Percentiles rank a stretch among this genome's conserved stretches.
Evolutionary conservation across 768 basidiomycete genomes (phyloP).

Genomic region (Trametes sanguinea): DNA sequence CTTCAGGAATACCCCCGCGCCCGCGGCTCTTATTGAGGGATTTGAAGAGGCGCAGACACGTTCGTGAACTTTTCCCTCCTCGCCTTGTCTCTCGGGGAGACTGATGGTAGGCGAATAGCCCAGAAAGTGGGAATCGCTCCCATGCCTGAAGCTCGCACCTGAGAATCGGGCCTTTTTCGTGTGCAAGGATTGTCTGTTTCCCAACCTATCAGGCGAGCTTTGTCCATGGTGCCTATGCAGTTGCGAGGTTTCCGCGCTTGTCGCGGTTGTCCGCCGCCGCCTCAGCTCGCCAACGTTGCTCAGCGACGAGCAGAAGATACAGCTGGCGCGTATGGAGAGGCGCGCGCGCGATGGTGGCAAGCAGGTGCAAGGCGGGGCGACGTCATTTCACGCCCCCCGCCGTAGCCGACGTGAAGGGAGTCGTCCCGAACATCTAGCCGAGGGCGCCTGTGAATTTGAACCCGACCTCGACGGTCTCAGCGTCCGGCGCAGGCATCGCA

Average conservation of each 20-base stretch:
- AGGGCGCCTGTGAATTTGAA: conserved; percentile 9
- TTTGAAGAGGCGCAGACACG: conserved; percentile 19
- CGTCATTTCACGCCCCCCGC: conserved; percentile 1
- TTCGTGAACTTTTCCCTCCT: conserved; percentile 13
- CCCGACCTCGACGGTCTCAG: conserved; percentile 5
- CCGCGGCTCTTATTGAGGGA: conserved; percentile 24
- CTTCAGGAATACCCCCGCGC: not conserved
- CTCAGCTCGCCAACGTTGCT: conserved; percentile 30
- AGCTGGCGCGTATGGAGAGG: conserved; percentile 25
- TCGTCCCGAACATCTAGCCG: conserved; percentile 4
- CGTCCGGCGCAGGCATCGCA: conserved; percentile 24
- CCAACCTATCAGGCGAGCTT: conserved; percentile 24
- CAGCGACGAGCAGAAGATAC: conserved; percentile 32
- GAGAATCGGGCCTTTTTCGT: conserved; percentile 26
- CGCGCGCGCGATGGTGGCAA: not conserved
- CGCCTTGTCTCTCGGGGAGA: not conserved
- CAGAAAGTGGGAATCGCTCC: conserved; percentile 30
- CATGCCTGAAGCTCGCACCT: conserved; percentile 27
- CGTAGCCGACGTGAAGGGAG: conserved; percentile 11
- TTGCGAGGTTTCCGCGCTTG: conserved; percentile 18
- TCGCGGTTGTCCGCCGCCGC: conserved; percentile 21
- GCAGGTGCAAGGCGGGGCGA: not conserved
- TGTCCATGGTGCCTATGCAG: conserved; percentile 29
- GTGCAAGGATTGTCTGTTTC: conserved; percentile 25
- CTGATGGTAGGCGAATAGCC: conserved; percentile 21